Conservation (phyloP, 306 rosid genomes). For the Mucuna pruriens region DNA sequence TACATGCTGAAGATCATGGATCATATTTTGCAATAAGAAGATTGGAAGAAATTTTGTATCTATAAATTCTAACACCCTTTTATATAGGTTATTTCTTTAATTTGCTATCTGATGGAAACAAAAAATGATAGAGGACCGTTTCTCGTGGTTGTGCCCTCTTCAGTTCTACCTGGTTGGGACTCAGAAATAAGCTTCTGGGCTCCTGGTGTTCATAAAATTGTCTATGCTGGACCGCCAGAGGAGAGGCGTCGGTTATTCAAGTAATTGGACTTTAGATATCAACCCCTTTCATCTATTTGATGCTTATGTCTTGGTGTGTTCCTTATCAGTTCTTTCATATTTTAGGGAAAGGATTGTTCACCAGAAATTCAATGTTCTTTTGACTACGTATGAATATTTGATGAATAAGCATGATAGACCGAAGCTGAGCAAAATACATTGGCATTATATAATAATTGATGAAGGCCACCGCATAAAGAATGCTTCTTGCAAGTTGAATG, state of each 20-base stretch:
- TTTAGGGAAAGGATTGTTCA: conserved; percentile 95
- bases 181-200: conserved; percentile 97
- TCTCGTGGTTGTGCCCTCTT: conserved; percentile 98
- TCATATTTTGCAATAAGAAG: conserved; percentile 20
- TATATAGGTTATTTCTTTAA: conserved; percentile 88
- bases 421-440: conserved; percentile 88
- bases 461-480: conserved; percentile 99
- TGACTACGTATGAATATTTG: conserved; percentile 96
- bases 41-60: not conserved
- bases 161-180: conserved; percentile 99
- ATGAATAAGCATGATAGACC: conserved; percentile 99
- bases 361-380: conserved; percentile 92
- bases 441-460: conserved; percentile 98
- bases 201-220: conserved; percentile 72
- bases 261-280: conserved; percentile 54
- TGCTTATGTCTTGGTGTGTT: conserved; percentile 27
- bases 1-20: conserved; percentile 17
- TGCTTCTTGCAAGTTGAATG: conserved; percentile 99
- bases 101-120: conserved; percentile 97
- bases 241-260: conserved; percentile 93
- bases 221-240: conserved; percentile 95
- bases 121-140: conserved; percentile 99
- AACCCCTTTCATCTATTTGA: conserved; percentile 15
- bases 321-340: conserved; percentile 42
- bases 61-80: conserved; percentile 29